phyloP scores from a whole-genome alignment of 139 green algal species.

The Micromonas commoda region DNA sequence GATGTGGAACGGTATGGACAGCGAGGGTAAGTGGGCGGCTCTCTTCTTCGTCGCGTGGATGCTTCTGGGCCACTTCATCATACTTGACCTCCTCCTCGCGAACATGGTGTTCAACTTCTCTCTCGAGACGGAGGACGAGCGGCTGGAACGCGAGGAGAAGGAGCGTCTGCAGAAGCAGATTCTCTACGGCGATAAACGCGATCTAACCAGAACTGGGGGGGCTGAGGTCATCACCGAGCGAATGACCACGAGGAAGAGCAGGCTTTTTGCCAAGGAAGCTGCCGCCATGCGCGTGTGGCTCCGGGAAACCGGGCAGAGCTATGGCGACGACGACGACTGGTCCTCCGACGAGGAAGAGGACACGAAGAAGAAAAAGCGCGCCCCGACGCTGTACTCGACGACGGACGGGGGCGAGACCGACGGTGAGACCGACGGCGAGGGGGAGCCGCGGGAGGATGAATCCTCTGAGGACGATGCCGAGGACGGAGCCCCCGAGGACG shows the following conservation, averaged over 20 bases:
- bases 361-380: background rate
- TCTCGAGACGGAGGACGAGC: background rate
- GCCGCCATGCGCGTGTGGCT: background rate
- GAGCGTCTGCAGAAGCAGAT: background rate
- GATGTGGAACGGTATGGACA: slow-evolving; percentile 16
- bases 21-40: background rate
- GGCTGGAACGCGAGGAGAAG: background rate
- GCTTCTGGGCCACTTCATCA: slow-evolving; percentile 36
- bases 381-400: no score
- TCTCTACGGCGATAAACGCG: background rate
- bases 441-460: background rate
- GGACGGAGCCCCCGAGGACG: no score
- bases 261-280: background rate
- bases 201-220: background rate
- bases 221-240: background rate
- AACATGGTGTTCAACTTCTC: slow-evolving; percentile 32
- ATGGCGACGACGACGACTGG: background rate
- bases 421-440: background rate
- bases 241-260: background rate
- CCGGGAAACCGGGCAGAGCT: background rate
- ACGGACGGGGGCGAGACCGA: background rate
- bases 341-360: background rate
- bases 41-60: slow-evolving; percentile 32
- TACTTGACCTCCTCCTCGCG: slow-evolving; percentile 42
- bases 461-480: no score